Evolutionary conservation across 2,329 filamentous ascomycete genomes (phyloP), one percentile per base, ranked within the genome.

Genomic region (Exophiala spinifera): DNA sequence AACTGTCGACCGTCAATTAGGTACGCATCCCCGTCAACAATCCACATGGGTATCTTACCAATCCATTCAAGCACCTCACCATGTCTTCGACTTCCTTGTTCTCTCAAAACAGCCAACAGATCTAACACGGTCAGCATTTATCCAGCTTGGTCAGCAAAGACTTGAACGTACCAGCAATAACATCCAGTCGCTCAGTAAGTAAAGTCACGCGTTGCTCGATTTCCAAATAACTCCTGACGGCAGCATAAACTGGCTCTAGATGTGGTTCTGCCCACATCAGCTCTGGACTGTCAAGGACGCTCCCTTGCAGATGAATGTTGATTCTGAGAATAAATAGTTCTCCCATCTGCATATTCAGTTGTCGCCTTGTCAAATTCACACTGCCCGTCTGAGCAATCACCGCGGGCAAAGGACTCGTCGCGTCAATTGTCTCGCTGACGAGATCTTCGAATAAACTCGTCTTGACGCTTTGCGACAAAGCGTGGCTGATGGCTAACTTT

Each of bases 341-440:
- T 69, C 94, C 94, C 57, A 99, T 96, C 73, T 97, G 91, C 91
- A 97, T 97, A 77, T 97, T 97, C 78, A 99, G 96, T 70, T 97
- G 85, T 55, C 85, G 84, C 40, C 92, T 85, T 55, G 86, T 90
- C 55, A 99, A 83, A 51, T 89, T 86, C 67, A 99, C 94, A 67
- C 91, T 94, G 60, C 94, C 94, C 0, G 92, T 96, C 61, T 88
- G 77, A 2, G 94, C 92, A 64, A 99, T 96, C 70, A 96, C 89
- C 7, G 89, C 86, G 0, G 94, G 94, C 3, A 99, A 88, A 55
- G 95, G 89, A 69, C 95, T 95, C 66, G 91, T 96, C 1, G 87
- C 86, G 62, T 95, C 88, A 64, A 99, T 95, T 1, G 92, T 97
- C 50, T 91, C 89, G 52, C 92, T 89, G 43, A 99, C 89, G 28